These are phyloP conservation scores for Alternaria panax DNA, from an alignment of 2,329 filamentous ascomycete genomes.

Conservation along the genomic window DNA sequence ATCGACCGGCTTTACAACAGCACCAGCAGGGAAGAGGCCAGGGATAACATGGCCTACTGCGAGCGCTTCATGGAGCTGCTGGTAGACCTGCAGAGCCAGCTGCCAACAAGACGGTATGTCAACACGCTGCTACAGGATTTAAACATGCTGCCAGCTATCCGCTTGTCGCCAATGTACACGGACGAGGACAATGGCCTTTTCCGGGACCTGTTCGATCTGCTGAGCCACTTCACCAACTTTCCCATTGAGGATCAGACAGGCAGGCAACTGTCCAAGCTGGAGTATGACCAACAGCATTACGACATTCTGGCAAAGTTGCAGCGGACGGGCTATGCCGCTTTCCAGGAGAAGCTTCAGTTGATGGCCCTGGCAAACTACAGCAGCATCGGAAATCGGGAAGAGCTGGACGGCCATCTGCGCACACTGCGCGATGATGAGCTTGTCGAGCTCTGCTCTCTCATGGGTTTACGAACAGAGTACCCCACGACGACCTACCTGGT, in stretches of 20 bases:
- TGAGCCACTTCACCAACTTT: constrained; percentile 88
- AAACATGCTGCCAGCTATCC: constrained; percentile 79
- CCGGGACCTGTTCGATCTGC: constrained; percentile 79
- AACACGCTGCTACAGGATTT: constrained; percentile 87
- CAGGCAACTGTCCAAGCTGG: constrained; percentile 72
- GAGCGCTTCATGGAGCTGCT: constrained; percentile 94
- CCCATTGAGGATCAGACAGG: constrained; percentile 91
- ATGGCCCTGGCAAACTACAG: constrained; percentile 92
- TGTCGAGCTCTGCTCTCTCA: constrained; percentile 68
- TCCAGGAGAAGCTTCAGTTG: constrained; percentile 90
- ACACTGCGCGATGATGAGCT: constrained; percentile 78
- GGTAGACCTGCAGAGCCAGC: constrained; percentile 87
- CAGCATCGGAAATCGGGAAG: constrained; percentile 79
- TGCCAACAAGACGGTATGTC: constrained; percentile 92
- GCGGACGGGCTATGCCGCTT: constrained; percentile 74
- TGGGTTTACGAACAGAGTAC: constrained; percentile 85
- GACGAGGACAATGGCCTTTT: constrained; percentile 78
- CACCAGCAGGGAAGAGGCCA: constrained; percentile 51
- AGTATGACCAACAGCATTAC: constrained; percentile 83
- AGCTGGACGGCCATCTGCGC: constrained; percentile 78
- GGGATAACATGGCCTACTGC: constrained; percentile 77
- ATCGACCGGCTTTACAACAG: constrained; percentile 71
- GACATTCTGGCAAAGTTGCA: constrained; percentile 79
- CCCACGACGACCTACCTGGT: constrained; percentile 72
- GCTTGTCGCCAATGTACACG: constrained; percentile 78